phyloP scores from a whole-genome alignment of 2,329 filamentous ascomycete species.

The Fusarium tuaranense region DNA sequence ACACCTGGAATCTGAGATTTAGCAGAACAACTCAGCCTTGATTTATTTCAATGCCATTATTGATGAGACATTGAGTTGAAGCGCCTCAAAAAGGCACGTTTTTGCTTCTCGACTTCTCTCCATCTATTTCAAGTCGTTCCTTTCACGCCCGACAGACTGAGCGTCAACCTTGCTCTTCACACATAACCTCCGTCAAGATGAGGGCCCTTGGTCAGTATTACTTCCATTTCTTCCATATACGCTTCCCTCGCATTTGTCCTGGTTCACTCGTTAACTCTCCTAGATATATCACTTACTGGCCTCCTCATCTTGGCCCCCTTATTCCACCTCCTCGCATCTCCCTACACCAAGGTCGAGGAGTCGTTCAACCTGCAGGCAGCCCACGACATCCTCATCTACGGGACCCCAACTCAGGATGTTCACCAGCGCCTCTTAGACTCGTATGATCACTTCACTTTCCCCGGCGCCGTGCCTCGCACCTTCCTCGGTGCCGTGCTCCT shows the following conservation, averaged over 20 bases:
- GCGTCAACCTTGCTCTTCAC: background rate
- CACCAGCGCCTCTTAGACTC: constrained; percentile 65
- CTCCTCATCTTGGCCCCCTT: constrained; percentile 68
- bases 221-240: background rate
- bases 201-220: constrained; percentile 31
- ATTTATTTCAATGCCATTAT: background rate
- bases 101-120: background rate
- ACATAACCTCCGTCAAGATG: constrained; percentile 28
- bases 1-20: background rate
- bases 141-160: background rate
- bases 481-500: constrained; percentile 86
- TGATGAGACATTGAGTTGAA: background rate
- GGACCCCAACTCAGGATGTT: constrained; percentile 73
- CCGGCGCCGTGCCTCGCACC: constrained; percentile 90
- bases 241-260: background rate
- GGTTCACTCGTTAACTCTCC: background rate
- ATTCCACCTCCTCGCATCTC: constrained; percentile 78
- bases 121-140: background rate
- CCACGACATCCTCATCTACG: constrained; percentile 89
- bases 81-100: background rate
- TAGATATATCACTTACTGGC: constrained; percentile 42
- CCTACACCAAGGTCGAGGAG: constrained; percentile 98
- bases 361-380: constrained; percentile 97
- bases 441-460: constrained; percentile 93
- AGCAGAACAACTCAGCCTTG: background rate